Evolutionary conservation across 192 early-diverging fungal species (phyloP).

Genomic region (Phycomyces blakesleeanus): DNA sequence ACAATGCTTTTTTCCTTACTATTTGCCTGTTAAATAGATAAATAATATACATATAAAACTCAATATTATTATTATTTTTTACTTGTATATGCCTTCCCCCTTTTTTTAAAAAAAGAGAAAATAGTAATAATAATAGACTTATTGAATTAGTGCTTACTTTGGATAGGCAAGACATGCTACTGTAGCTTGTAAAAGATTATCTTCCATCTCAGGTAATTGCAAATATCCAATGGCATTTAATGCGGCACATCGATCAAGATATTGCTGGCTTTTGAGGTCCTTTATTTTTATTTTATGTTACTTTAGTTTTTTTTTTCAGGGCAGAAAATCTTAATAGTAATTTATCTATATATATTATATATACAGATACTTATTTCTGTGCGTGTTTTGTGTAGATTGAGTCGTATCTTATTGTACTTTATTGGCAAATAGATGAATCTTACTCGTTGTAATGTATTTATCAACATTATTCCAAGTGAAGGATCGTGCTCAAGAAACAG

Average conservation of each 20-base stretch:
- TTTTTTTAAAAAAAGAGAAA: too few species aligned
- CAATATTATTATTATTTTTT: too few species aligned
- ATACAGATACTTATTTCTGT: too few species aligned
- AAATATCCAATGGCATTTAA: conserved; percentile 47
- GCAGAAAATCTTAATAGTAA: too few species aligned
- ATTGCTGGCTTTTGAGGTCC: conserved; percentile 54
- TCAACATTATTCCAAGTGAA: conserved; percentile 51
- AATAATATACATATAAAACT: too few species aligned
- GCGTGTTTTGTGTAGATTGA: too few species aligned
- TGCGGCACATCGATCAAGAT: conserved; percentile 45
- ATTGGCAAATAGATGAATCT: too few species aligned
- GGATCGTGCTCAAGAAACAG: conserved; percentile 45
- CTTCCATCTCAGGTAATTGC: conserved; percentile 40
- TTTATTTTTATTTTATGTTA: too few species aligned
- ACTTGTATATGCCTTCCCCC: too few species aligned
- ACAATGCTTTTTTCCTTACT: conserved; percentile 47
- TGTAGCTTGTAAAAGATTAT: conserved; percentile 37
- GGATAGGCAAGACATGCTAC: conserved; percentile 35
- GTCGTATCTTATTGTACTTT: too few species aligned
- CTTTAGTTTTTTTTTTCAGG: too few species aligned
- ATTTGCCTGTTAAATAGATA: conserved; percentile 32
- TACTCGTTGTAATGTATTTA: conserved; percentile 54
- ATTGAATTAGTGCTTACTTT: conserved; percentile 46
- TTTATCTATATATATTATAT: too few species aligned
- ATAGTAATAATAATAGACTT: neutral